These are phyloP conservation scores for Teratosphaeria pseudoeucalypti DNA, from an alignment of 2,329 filamentous ascomycete species.

Conservation along the genomic window DNA sequence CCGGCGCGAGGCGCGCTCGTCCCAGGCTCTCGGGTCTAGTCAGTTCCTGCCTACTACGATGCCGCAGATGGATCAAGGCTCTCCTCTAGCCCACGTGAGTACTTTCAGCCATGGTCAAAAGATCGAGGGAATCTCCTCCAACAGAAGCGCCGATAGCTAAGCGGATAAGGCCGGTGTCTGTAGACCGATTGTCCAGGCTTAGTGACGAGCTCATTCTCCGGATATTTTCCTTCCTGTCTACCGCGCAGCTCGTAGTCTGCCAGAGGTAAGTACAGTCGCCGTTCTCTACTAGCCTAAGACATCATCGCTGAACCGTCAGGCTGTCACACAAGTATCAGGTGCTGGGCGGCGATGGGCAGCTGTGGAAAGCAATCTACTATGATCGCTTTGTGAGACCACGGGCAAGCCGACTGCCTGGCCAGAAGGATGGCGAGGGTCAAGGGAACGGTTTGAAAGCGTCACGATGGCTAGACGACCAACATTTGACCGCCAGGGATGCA, in stretches of 20 bases:
- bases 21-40: background rate
- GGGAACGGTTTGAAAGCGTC: conserved; percentile 46
- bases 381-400: conserved; percentile 74
- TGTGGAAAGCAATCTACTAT: conserved; percentile 89
- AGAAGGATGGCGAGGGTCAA: conserved; percentile 37
- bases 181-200: conserved; percentile 59
- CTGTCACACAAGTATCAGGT: conserved; percentile 66
- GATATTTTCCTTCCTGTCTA: conserved; percentile 66
- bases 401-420: conserved; percentile 63
- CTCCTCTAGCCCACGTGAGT: background rate
- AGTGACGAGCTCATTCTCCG: conserved; percentile 84
- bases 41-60: background rate
- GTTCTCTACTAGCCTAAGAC: background rate
- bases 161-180: conserved; percentile 29
- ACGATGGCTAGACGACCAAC: conserved; percentile 52
- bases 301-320: conserved; percentile 37
- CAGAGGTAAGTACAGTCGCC: conserved; percentile 39
- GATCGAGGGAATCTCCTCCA: conserved; percentile 18
- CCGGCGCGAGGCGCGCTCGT: background rate
- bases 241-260: conserved; percentile 55
- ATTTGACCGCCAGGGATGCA: conserved; percentile 41
- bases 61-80: background rate
- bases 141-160: conserved; percentile 31
- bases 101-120: conserved; percentile 26
- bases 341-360: conserved; percentile 68